These are phyloP conservation scores for Meripilus lineatus DNA, from an alignment of 1,284 basidiomycete species.

Conservation along the genomic window DNA sequence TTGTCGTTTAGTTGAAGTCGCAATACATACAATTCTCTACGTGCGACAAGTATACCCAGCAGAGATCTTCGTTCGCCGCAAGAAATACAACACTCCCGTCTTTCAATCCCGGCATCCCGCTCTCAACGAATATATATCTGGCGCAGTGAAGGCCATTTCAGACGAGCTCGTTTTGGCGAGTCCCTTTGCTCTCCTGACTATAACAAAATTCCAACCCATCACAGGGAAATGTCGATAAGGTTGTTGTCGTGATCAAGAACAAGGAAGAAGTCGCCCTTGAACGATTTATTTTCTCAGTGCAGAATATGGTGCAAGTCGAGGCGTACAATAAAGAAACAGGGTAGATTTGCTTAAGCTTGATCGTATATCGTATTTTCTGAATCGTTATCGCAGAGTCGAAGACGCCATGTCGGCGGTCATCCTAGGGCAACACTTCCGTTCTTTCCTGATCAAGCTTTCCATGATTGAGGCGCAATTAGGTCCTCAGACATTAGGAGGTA, in stretches of 20 bases:
- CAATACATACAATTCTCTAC: constrained; percentile 88
- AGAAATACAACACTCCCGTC: constrained; percentile 86
- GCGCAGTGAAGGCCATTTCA: constrained; percentile 68
- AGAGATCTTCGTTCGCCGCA: constrained; percentile 80
- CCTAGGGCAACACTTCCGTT: constrained; percentile 77
- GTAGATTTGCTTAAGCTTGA: constrained; percentile 27
- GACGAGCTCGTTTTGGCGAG: constrained; percentile 64
- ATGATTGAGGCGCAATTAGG: constrained; percentile 79
- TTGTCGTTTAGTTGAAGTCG: constrained; percentile 75
- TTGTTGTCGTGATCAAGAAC: constrained; percentile 77
- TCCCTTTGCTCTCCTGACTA: not conserved
- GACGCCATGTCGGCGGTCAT: constrained; percentile 59
- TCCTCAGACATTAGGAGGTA: constrained; percentile 48
- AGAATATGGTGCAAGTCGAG: constrained; percentile 67
- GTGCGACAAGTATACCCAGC: constrained; percentile 87
- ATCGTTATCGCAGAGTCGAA: constrained; percentile 54
- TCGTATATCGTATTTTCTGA: not conserved
- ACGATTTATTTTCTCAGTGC: constrained; percentile 76
- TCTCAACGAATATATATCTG: constrained; percentile 84
- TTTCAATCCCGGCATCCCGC: constrained; percentile 89
- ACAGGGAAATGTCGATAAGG: constrained; percentile 69
- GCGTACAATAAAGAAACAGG: constrained; percentile 57
- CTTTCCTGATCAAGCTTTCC: constrained; percentile 80
- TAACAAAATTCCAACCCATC: constrained; percentile 1
- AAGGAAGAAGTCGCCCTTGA: constrained; percentile 71